These are phyloP conservation scores for Pseudogymnoascus pannorum DNA, from an alignment of 2,329 filamentous ascomycete genomes.

Conservation along the genomic window DNA sequence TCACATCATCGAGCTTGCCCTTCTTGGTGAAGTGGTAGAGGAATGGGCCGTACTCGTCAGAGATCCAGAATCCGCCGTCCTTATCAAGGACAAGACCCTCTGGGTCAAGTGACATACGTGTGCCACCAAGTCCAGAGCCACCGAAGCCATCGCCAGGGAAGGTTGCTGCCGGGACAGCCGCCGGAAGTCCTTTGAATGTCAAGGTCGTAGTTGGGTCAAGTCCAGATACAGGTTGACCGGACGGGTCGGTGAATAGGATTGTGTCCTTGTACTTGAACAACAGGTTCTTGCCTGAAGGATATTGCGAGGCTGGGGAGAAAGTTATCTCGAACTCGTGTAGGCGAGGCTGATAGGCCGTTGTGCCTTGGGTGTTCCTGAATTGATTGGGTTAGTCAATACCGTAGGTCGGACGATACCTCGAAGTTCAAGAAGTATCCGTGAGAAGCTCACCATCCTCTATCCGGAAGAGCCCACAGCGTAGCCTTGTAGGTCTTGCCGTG, in stretches of 20 bases:
- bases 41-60: conserved; percentile 65
- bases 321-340: conserved; percentile 60
- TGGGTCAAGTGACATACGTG: conserved; percentile 52
- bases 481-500: not conserved
- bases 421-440: not conserved
- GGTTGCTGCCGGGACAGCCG: conserved; percentile 53
- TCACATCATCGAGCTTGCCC: conserved; percentile 55
- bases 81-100: conserved; percentile 58
- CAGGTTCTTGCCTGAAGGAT: conserved; percentile 53
- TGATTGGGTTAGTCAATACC: not conserved
- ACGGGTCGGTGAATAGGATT: conserved; percentile 55
- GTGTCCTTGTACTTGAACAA: conserved; percentile 56
- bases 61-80: conserved; percentile 60
- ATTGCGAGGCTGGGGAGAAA: conserved; percentile 46
- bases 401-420: not conserved
- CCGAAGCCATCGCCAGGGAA: conserved; percentile 65
- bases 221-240: conserved; percentile 54
- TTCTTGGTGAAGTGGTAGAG: conserved; percentile 55
- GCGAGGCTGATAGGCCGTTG: conserved; percentile 58
- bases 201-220: conserved; percentile 51
- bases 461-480: conserved; percentile 55
- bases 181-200: conserved; percentile 47
- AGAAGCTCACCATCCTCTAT: conserved; percentile 54
- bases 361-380: conserved; percentile 59
- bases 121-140: conserved; percentile 49